Base-by-base conservation (phyloP, 73 alveolate genomes). In the Tetrahymena malaccensis region DNA sequence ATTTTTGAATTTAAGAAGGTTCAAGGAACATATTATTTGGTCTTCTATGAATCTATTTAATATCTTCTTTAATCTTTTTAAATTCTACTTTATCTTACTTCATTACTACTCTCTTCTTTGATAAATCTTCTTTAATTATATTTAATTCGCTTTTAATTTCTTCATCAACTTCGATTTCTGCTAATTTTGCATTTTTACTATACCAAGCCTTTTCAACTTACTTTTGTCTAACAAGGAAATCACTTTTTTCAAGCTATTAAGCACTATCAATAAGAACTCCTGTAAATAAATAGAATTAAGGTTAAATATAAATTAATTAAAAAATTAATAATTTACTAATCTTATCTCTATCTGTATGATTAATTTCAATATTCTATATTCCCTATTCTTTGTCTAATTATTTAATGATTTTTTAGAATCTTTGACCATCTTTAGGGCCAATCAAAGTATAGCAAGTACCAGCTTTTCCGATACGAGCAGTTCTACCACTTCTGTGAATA, bases 401-500 rank as follows among this genome's bases (percentile, higher is more conserved):
- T 43, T 84, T 95, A 31, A 95, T 85, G 33, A 97, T 95, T 55
- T 58, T 85, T 55, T 94, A 94, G 84, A 94, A 98, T 70, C 96
- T 94, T 94, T 95, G 94, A 94, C 95, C 96, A 96, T 99, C 99
- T 94, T 98, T 98, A 10, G 99, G 99, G 56, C 99, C 99, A 17
- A 98, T 94, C 35, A 99, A 95, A 84, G 99, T 97, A 35, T 98
- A 94, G 33, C 98, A 97, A 34, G 94, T 96, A 43, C 99, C 99
- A 85, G 96, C 97, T 38, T 96, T 97, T 43, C 98, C 98, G 34
- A 99, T 99, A 94, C 99, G 97, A 25, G 99, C 99, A 38, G 99
- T 99, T 93, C 99, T 97, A 43, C 99, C 99, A 93, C 99, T 97
- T 96, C 99, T 96, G 95, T 99, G 99, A 22, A 99, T 98, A 96